phyloP scores from a whole-genome alignment of 2,329 filamentous ascomycete genomes.

The Botrytis medusae region DNA sequence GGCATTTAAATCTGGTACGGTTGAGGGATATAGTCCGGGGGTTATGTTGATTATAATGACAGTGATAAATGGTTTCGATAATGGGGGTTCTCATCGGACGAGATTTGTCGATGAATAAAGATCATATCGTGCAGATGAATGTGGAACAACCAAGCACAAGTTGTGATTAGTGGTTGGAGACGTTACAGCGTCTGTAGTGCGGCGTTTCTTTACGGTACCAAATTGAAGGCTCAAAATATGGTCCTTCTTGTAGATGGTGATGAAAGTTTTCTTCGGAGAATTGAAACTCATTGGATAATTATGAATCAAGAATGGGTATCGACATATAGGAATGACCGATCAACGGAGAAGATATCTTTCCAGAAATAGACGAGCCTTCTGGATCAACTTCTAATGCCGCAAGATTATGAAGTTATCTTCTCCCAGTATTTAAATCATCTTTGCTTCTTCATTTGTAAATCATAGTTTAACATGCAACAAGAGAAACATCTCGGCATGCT shows the following conservation, averaged over 20 bases:
- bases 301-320: too few species aligned
- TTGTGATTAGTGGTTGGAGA: background rate
- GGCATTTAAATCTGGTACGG: background rate
- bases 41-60: background rate
- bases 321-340: too few species aligned
- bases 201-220: background rate
- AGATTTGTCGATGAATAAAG: accelerated
- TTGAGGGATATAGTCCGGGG: accelerated
- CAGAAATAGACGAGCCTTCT: background rate
- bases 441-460: background rate
- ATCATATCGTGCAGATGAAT: background rate
- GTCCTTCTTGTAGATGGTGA: background rate
- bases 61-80: background rate
- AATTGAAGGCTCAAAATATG: background rate
- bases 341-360: background rate
- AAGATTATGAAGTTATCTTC: background rate
- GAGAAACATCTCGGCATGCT: background rate
- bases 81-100: too few species aligned
- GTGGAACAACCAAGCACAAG: background rate
- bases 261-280: background rate
- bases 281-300: too few species aligned
- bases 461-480: background rate
- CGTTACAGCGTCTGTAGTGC: too few species aligned
- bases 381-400: background rate
- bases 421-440: background rate